Evolutionary conservation across 495 filamentous ascomycete genomes (phyloP).

Genomic region (Aspergillus affinis): DNA sequence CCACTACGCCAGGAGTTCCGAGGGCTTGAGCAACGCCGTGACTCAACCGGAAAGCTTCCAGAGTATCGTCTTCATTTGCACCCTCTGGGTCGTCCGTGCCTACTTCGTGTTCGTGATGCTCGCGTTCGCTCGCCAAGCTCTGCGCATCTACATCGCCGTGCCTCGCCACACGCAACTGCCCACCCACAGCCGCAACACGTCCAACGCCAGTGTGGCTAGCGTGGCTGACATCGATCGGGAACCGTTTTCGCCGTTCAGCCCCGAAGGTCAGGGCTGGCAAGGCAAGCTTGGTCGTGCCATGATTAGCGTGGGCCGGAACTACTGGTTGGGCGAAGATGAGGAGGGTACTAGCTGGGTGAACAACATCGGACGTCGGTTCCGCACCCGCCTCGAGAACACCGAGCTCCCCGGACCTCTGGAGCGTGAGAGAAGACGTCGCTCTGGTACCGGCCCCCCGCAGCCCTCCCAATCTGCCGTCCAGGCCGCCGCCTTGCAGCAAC

Average conservation of each 20-base stretch:
- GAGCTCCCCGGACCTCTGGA: slow-evolving; percentile 58
- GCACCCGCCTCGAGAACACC: slow-evolving; percentile 30
- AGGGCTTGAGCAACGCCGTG: slow-evolving; percentile 49
- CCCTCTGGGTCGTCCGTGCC: slow-evolving; percentile 67
- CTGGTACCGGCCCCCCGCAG: slow-evolving; percentile 64
- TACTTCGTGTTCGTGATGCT: slow-evolving; percentile 81
- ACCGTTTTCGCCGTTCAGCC: slow-evolving; percentile 65
- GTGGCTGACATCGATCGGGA: slow-evolving; percentile 57
- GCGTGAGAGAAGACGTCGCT: slow-evolving; percentile 64
- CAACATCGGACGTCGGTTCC: slow-evolving; percentile 58
- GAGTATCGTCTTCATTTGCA: slow-evolving; percentile 69
- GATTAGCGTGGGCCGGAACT: slow-evolving; percentile 65
- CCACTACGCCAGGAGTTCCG: slow-evolving; percentile 30
- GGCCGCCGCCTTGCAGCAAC: slow-evolving; percentile 35
- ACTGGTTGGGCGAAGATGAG: slow-evolving; percentile 69
- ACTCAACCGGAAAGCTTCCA: slow-evolving; percentile 69
- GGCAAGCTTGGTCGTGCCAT: slow-evolving; percentile 72
- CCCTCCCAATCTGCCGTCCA: slow-evolving; percentile 44
- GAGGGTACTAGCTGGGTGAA: slow-evolving; percentile 59
- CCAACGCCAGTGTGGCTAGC: slow-evolving; percentile 44
- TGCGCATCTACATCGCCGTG: slow-evolving; percentile 55
- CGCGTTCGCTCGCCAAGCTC: slow-evolving; percentile 70
- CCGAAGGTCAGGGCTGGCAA: slow-evolving; percentile 72
- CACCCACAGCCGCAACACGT: slow-evolving; percentile 47
- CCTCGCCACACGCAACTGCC: slow-evolving; percentile 46